These are phyloP conservation scores for Neospora caninum DNA, from an alignment of 169 alveolate species.

Conservation along the genomic window DNA sequence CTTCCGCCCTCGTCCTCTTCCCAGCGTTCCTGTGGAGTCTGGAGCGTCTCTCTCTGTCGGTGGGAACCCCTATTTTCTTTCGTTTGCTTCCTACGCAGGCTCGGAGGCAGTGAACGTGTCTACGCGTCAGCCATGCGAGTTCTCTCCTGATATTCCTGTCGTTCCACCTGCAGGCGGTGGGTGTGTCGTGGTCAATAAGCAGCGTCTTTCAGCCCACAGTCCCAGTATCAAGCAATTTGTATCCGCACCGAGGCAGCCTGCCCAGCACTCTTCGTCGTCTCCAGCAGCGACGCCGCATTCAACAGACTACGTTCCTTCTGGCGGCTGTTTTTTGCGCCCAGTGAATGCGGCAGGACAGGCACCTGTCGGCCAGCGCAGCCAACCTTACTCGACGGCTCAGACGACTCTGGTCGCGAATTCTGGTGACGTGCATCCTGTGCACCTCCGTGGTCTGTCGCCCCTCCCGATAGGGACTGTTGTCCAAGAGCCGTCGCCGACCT, in stretches of 20 bases:
- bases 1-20: background rate
- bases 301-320: background rate
- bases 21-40: background rate
- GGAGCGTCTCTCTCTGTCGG: background rate
- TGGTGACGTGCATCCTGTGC: too few relatives aligned
- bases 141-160: background rate
- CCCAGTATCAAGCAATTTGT: background rate
- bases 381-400: background rate
- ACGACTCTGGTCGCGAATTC: background rate
- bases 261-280: background rate
- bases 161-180: background rate
- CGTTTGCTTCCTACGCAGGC: background rate
- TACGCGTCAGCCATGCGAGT: background rate
- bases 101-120: background rate
- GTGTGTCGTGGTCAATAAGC: background rate
- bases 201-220: background rate
- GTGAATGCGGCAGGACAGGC: background rate
- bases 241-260: background rate
- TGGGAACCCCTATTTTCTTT: background rate
- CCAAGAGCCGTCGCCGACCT: background rate
- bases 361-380: background rate
- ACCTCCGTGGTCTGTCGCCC: background rate
- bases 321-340: background rate
- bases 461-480: background rate
- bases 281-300: background rate